Evolutionary conservation across 495 filamentous ascomycete genomes (phyloP).

Genomic region (Delitschia confertaspora): DNA sequence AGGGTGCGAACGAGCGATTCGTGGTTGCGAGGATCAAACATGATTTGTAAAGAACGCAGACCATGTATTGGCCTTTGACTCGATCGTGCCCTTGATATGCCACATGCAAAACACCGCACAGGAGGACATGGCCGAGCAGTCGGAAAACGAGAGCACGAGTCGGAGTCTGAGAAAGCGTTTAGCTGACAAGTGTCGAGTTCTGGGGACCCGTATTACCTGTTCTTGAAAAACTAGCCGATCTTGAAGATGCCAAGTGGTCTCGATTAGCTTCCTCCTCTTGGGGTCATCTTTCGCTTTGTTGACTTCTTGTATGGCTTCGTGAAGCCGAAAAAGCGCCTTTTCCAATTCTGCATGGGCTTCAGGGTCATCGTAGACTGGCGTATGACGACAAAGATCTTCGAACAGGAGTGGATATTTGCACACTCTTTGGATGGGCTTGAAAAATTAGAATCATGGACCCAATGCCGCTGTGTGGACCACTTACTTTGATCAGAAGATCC

Average conservation of each 20-base stretch:
- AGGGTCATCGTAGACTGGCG: constrained; percentile 74
- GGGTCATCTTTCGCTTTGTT: constrained; percentile 59
- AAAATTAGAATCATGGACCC: neutral
- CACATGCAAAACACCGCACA: constrained; percentile 82
- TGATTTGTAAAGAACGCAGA: constrained; percentile 74
- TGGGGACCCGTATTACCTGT: constrained; percentile 44
- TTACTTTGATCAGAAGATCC: constrained; percentile 86
- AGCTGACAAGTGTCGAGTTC: neutral
- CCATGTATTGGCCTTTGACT: constrained; percentile 71
- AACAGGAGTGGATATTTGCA: constrained; percentile 90
- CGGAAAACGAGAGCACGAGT: constrained; percentile 44
- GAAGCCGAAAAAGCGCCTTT: constrained; percentile 60
- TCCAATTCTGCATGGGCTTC: constrained; percentile 69
- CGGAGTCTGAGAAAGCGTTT: constrained; percentile 14
- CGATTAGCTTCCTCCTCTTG: constrained; percentile 39
- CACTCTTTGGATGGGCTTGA: constrained; percentile 82
- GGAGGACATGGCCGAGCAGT: constrained; percentile 67
- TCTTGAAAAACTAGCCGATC: constrained; percentile 66
- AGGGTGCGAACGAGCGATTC: constrained; percentile 49
- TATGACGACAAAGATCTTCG: constrained; percentile 68
- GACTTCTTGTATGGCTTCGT: constrained; percentile 62
- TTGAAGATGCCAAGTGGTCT: constrained; percentile 70
- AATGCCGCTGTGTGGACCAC: constrained; percentile 3
- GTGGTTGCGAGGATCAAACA: constrained; percentile 70
- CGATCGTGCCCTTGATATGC: constrained; percentile 64